Conservation (phyloP, 1,284 basidiomycete genomes). For the Dichomitus squalens region DNA sequence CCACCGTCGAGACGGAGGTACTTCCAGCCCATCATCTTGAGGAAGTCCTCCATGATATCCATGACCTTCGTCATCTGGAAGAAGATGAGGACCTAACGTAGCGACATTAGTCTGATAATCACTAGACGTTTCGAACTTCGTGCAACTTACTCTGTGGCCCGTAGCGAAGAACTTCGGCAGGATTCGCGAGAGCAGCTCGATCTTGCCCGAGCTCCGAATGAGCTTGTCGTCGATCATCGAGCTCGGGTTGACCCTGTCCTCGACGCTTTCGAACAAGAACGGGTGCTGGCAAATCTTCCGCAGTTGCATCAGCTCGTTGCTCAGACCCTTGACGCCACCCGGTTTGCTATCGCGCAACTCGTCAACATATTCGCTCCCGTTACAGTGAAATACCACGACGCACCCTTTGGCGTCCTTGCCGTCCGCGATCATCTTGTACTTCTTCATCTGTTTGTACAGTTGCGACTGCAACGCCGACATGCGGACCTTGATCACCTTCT, state of each 20-base stretch:
- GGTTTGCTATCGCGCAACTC: constrained; percentile 50
- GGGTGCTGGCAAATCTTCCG: constrained; percentile 99
- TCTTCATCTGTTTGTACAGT: constrained; percentile 98
- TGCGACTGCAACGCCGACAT: constrained; percentile 96
- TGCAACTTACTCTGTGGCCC: constrained; percentile 77
- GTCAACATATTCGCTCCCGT: constrained; percentile 8
- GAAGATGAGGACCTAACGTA: constrained; percentile 87
- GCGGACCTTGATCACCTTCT: constrained; percentile 98
- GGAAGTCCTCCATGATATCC: constrained; percentile 99
- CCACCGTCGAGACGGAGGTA: constrained; percentile 96
- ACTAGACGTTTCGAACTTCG: neutral
- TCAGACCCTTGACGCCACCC: constrained; percentile 84
- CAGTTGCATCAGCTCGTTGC: constrained; percentile 99
- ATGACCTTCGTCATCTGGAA: constrained; percentile 99
- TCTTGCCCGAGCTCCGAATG: constrained; percentile 89
- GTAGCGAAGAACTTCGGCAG: constrained; percentile 94
- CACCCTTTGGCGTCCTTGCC: constrained; percentile 80
- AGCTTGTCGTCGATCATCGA: constrained; percentile 87
- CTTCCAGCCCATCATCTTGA: constrained; percentile 89
- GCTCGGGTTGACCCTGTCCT: constrained; percentile 86
- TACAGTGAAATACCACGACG: constrained; percentile 18
- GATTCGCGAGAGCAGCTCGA: constrained; percentile 92
- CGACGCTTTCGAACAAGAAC: constrained; percentile 95
- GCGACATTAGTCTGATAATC: neutral
- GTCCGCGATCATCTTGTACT: constrained; percentile 94